phyloP scores from a whole-genome alignment of 495 filamentous ascomycete species.

The Penicillium paradoxum region DNA sequence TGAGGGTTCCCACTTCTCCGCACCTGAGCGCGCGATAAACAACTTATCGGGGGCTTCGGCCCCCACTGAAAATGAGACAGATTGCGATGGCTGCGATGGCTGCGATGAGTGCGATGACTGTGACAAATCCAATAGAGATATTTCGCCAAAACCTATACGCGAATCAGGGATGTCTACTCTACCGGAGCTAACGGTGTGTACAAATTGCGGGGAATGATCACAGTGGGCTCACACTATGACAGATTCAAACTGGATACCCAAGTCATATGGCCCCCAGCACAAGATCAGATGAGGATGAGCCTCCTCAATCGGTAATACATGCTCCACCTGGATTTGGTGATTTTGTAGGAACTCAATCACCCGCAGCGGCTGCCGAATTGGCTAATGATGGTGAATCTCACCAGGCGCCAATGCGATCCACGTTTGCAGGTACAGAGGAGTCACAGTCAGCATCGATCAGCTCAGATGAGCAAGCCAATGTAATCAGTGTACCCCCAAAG shows the following conservation, averaged over 20 bases:
- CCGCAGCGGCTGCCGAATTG: neutral
- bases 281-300: conserved; percentile 61
- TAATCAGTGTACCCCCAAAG: conserved; percentile 14
- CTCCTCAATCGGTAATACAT: conserved; percentile 79
- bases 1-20: neutral
- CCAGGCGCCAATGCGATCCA: conserved; percentile 4
- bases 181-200: conserved; percentile 34
- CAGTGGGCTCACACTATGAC: conserved; percentile 19
- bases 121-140: neutral
- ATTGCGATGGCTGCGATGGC: neutral
- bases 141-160: conserved; percentile 4
- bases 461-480: conserved; percentile 1
- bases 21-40: neutral
- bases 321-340: conserved; percentile 71
- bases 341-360: conserved; percentile 54
- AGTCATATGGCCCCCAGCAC: conserved; percentile 45
- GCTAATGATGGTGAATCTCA: neutral
- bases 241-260: conserved; percentile 60
- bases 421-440: neutral
- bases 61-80: neutral
- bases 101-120: neutral
- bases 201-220: neutral
- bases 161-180: conserved; percentile 7
- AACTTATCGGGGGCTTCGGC: neutral
- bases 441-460: conserved; percentile 1